phyloP scores from a whole-genome alignment of 331 rosid species.

The Spiraea crenata region DNA sequence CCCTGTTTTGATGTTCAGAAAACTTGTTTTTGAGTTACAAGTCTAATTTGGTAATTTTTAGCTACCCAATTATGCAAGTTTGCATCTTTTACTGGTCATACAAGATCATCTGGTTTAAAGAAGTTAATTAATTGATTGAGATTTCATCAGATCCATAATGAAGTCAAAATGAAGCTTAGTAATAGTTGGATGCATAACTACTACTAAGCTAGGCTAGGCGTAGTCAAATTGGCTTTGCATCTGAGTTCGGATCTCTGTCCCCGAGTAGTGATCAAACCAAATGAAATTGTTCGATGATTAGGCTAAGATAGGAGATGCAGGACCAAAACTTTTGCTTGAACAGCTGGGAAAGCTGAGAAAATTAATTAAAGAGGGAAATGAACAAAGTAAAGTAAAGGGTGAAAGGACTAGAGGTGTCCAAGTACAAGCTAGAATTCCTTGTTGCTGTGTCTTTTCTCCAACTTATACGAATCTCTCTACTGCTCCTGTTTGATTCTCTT shows the following conservation, averaged over 20 bases:
- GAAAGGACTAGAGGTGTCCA: conserved; percentile 36
- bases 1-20: not conserved
- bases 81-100: not conserved
- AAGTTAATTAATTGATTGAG: not conserved
- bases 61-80: conserved; percentile 15
- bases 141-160: not conserved
- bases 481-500: conserved; percentile 20
- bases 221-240: too few relatives aligned
- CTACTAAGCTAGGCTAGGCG: too few relatives aligned
- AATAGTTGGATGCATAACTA: not conserved
- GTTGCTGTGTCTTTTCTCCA: conserved; percentile 33
- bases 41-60: not conserved
- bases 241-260: too few relatives aligned
- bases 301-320: not conserved
- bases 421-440: conserved; percentile 38
- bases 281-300: too few relatives aligned
- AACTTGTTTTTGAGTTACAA: conserved; percentile 19
- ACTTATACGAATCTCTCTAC: conserved; percentile 45
- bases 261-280: too few relatives aligned
- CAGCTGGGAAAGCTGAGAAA: conserved; percentile 36
- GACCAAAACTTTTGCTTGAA: conserved; percentile 28
- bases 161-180: not conserved
- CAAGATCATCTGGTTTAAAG: not conserved
- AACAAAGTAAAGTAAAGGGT: conserved; percentile 24
- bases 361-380: conserved; percentile 32